Percentiles rank a stretch among this genome's conserved stretches.
phyloP scores from a whole-genome alignment of 2,329 filamentous ascomycete genomes.

The Talaromyces sp. region DNA sequence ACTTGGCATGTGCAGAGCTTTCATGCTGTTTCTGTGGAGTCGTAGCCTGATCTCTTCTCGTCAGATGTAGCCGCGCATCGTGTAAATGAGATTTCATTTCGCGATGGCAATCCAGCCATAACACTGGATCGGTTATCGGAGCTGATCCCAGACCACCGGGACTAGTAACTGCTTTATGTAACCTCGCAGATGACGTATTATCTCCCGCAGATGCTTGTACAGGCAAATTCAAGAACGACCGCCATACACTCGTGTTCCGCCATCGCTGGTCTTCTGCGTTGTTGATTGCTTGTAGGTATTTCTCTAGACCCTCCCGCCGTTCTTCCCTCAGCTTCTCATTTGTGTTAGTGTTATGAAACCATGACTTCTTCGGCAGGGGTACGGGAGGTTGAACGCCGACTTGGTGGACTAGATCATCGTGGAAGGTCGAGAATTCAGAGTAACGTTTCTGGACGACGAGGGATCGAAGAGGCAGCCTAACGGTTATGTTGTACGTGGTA shows the following conservation, averaged over 20 bases:
- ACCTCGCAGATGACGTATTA: constrained; percentile 34
- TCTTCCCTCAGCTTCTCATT: constrained; percentile 57
- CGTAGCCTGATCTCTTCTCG: constrained; percentile 57
- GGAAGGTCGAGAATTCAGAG: constrained; percentile 59
- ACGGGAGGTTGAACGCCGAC: constrained; percentile 52
- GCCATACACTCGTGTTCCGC: constrained; percentile 56
- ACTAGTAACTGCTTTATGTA: constrained; percentile 45
- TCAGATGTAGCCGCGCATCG: constrained; percentile 57
- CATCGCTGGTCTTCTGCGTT: constrained; percentile 54
- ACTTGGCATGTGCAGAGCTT: constrained; percentile 60
- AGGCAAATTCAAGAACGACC: constrained; percentile 57
- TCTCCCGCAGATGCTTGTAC: constrained; percentile 33
- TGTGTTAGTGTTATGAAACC: constrained; percentile 57
- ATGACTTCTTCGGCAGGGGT: constrained; percentile 57
- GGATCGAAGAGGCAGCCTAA: constrained; percentile 59
- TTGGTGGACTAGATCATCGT: constrained; percentile 51
- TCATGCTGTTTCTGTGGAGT: constrained; percentile 60
- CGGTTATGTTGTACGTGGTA: constrained; percentile 60
- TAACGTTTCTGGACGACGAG: constrained; percentile 61
- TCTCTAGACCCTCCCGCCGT: constrained; percentile 55
- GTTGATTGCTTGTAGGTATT: constrained; percentile 59
- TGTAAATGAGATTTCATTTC: constrained; percentile 61
- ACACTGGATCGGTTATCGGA: constrained; percentile 51
- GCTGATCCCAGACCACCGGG: constrained; percentile 31
- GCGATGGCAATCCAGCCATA: constrained; percentile 61